Evolutionary conservation across 768 basidiomycete genomes (phyloP).

Genomic region (Tricholomella constricta): DNA sequence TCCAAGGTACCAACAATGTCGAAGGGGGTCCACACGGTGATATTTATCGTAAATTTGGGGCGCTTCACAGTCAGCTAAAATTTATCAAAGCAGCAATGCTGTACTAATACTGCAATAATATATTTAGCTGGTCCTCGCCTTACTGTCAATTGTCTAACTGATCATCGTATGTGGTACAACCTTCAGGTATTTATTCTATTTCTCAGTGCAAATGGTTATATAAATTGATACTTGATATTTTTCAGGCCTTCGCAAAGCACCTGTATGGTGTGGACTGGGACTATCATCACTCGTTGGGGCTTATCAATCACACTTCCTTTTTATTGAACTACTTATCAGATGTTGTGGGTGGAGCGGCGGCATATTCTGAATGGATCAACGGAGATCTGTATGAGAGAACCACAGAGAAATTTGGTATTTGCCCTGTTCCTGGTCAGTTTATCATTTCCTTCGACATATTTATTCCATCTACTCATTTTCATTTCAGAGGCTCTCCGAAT

Average conservation of each 20-base stretch:
- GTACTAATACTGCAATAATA: no score
- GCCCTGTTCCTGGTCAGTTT: constrained; percentile 20
- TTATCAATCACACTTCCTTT: constrained; percentile 20
- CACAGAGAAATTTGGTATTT: constrained; percentile 22
- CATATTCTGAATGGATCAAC: constrained; percentile 24
- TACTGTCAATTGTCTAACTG: constrained; percentile 23
- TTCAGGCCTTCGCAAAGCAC: constrained; percentile 23
- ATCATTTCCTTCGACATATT: neutral
- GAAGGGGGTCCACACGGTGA: constrained; percentile 29
- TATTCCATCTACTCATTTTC: no score
- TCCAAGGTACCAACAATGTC: constrained; percentile 23
- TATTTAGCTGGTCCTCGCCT: constrained; percentile 20
- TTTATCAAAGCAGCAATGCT: no score
- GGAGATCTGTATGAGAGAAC: constrained; percentile 25
- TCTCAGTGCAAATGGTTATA: neutral
- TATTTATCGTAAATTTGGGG: constrained; percentile 22
- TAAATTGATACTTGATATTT: no score
- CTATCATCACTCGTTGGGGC: constrained; percentile 13
- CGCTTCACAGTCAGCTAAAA: constrained; percentile 7
- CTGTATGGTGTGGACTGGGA: constrained; percentile 4
- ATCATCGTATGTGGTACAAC: constrained; percentile 26
- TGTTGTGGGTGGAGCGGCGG: constrained; percentile 13
- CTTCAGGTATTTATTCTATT: neutral
- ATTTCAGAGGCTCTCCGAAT: no score
- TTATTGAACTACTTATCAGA: constrained; percentile 22